Conservation (phyloP, 352 stramenopile species). For the Pythium diclinum region DNA sequence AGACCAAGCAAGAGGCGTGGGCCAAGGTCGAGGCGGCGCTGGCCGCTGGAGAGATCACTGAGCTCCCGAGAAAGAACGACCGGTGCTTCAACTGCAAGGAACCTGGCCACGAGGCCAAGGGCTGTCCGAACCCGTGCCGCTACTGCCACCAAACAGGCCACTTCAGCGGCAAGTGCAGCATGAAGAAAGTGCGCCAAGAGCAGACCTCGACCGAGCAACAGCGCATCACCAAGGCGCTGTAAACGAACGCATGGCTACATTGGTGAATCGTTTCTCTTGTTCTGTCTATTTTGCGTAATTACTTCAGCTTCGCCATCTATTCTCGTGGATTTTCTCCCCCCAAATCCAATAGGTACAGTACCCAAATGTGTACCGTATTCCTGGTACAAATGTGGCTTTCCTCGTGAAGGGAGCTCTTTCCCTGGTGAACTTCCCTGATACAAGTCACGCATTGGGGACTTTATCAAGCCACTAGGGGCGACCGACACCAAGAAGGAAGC, state of each 20-base stretch:
- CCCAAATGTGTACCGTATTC: slow-evolving; percentile 6
- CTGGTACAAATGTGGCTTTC: slow-evolving; percentile 25
- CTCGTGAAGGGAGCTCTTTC: slow-evolving; percentile 6
- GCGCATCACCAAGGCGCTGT: slow-evolving; percentile 56
- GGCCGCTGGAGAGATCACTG: slow-evolving; percentile 40
- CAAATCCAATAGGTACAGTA: background rate
- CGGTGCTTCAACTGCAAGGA: slow-evolving; percentile 87
- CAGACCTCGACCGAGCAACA: slow-evolving; percentile 44
- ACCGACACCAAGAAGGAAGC: background rate
- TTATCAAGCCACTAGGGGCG: background rate
- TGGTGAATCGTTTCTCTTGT: background rate
- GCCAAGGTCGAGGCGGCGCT: slow-evolving; percentile 45
- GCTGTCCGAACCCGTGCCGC: slow-evolving; percentile 69
- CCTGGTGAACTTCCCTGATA: background rate
- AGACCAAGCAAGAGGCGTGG: slow-evolving; percentile 66
- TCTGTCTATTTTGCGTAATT: slow-evolving; percentile 7
- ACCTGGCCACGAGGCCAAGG: slow-evolving; percentile 70
- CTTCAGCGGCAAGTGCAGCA: slow-evolving; percentile 69
- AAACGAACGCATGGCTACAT: slow-evolving; percentile 19
- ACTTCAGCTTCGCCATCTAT: background rate
- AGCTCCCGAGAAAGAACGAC: slow-evolving; percentile 41
- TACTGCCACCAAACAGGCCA: slow-evolving; percentile 78
- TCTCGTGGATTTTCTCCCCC: background rate
- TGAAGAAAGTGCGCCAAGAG: slow-evolving; percentile 57
- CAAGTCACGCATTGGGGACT: background rate